Base-by-base conservation (phyloP, 139 green algal species). In the Gonium pectorale region DNA sequence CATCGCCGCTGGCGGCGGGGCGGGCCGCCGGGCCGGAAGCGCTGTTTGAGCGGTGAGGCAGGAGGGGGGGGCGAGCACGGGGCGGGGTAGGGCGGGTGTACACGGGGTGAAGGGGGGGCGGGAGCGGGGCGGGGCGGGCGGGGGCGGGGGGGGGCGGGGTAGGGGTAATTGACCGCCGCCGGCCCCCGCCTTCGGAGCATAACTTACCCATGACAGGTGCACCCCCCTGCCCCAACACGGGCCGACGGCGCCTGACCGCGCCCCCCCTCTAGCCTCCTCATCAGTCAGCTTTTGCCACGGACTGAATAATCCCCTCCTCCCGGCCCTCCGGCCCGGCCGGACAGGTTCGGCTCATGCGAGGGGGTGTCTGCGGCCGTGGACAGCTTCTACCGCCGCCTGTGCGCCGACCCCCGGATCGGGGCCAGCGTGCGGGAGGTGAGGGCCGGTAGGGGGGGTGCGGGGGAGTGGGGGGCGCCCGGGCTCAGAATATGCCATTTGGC, bases 301-400 rank as follows among this genome's bases (percentile, higher is more conserved):
- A 9, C 24, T 68, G 62, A 21, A 6, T 6, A 43, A 5, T 68
- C 21, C 5, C 56, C n/a, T 19, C 8, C 6, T 68, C 60, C 60
- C 7, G 7, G 7, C 7, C 60, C n/a, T 22, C 7, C n/a, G n/a
- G 66, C 13, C 37, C 8, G 35, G 22, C 17, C 38, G 31, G 21
- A 0, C 74, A 81, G 74, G 54, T 81, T 81, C 27, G 74, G 74
- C 3, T 70, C 74, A 29, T 69, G 41, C 27, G 74, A 81, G 74
- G 74, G 74, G 9, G 56, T 81, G 27, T 70, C 74, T 2, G 74
- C 74, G 26, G 74, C 74, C 0, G 49, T 81, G 38, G 74, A 81
- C n/a, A 40, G 70, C 56, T 70, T 81, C 43, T 70, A 81, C 56
- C 74, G 43, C 56, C 74, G 74, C 74, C 52, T 81, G 4, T 69